These are phyloP conservation scores for Pueraria montana DNA, from an alignment of 306 rosid species.

Conservation along the genomic window DNA sequence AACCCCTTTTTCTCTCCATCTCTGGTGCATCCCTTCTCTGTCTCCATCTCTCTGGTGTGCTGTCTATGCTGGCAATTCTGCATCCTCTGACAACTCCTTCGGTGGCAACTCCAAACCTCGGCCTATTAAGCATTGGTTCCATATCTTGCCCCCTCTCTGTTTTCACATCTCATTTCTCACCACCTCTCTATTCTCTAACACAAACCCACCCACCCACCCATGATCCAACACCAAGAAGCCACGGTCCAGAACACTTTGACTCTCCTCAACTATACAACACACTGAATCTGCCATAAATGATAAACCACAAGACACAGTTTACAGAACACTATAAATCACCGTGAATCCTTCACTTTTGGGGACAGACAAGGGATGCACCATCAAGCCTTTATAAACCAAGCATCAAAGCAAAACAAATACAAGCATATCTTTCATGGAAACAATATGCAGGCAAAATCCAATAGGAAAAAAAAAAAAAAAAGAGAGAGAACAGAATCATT, in stretches of 20 bases:
- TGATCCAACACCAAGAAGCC: background rate
- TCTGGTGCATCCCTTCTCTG: background rate
- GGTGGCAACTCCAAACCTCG: background rate
- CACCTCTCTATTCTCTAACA: background rate
- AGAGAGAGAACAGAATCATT: background rate
- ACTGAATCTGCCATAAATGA: background rate
- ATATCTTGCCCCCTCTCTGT: slow-evolving; percentile 3
- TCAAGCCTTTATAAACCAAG: slow-evolving; percentile 1
- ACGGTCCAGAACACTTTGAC: background rate
- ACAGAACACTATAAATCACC: background rate
- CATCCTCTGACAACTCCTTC: background rate
- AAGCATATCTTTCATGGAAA: slow-evolving; percentile 10
- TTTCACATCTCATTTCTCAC: background rate
- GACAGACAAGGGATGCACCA: background rate
- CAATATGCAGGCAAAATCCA: background rate
- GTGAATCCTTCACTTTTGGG: background rate
- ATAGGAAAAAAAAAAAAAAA: background rate
- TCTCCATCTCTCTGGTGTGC: background rate
- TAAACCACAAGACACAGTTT: background rate
- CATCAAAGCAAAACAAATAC: slow-evolving; percentile 1
- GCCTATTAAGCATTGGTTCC: background rate
- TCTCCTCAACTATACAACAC: background rate
- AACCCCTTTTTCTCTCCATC: background rate
- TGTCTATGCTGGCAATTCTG: background rate
- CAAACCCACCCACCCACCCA: background rate